A percentile compares a stretch with the other conserved stretches of the same genome.
phyloP scores from a whole-genome alignment of 2,329 filamentous ascomycete species.

The Colletotrichum orchidophilum region DNA sequence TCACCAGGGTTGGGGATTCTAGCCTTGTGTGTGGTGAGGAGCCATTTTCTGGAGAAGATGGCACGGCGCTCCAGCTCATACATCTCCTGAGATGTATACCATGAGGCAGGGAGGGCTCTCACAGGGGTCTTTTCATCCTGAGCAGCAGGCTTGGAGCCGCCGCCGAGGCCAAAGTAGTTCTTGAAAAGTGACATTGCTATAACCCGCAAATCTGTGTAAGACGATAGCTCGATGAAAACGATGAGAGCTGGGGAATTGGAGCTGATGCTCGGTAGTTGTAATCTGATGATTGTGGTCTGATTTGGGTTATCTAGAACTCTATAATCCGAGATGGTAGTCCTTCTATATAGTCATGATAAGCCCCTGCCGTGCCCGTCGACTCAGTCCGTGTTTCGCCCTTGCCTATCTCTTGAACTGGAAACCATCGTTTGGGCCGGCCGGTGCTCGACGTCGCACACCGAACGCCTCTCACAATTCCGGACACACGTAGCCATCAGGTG shows the following conservation, averaged over 20 bases:
- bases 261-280: slow-evolving; percentile 4
- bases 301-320: background rate
- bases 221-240: background rate
- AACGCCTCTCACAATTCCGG: slow-evolving; percentile 10
- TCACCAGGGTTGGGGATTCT: slow-evolving; percentile 62
- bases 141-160: slow-evolving; percentile 24
- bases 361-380: background rate
- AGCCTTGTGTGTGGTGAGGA: slow-evolving; percentile 62
- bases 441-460: slow-evolving; percentile 7
- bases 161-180: slow-evolving; percentile 48
- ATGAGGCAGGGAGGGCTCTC: slow-evolving; percentile 56
- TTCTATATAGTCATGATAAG: slow-evolving; percentile 34
- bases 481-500: slow-evolving; percentile 8
- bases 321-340: slow-evolving; percentile 13
- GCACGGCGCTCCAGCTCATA: slow-evolving; percentile 66
- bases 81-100: slow-evolving; percentile 63
- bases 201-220: background rate
- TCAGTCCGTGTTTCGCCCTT: slow-evolving; percentile 14
- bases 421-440: slow-evolving; percentile 5
- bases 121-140: slow-evolving; percentile 41
- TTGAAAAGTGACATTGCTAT: slow-evolving; percentile 37
- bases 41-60: slow-evolving; percentile 67
- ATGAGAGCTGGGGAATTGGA: background rate
- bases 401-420: slow-evolving; percentile 3
- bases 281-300: background rate